Evolutionary conservation across 371 early-diverging fungal species (phyloP), one percentile per base, ranked within the genome.

Genomic region (Apophysomyces elegans): DNA sequence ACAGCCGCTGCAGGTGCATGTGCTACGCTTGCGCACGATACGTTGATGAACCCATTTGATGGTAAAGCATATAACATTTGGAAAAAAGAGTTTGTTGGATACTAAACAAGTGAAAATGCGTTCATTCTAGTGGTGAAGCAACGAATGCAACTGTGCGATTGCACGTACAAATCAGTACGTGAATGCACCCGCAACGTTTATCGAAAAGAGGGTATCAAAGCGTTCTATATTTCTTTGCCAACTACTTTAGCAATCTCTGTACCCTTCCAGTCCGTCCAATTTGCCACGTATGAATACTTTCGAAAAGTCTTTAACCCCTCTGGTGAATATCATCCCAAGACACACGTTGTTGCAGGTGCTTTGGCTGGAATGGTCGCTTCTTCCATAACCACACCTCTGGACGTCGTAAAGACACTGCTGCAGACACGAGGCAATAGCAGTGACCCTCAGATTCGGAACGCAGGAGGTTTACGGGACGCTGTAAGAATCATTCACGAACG

Each of bases 1-100:
- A 84, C 88, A 12, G 88, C 79, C 56, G 88, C 88, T 12, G 94
- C 96, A 7, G 96, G 96, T 37, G 96, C 93, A 38, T 87, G 88
- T 69, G 95, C 96, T 5, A 95, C 96, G 8, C 79, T 94, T 41
- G 85, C 88, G 6, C 86, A 88, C 72, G 96, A 96, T 69, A 88
- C 90, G 1, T 73, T 96, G 59, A 92, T 94, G 93, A 96, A 92
- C 69, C 97, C 96, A 14, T 96, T 95, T 74, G 96, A 96, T 83
- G 89, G 86, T 86, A 61, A 36, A 76, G 12, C 65, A 35, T 9
- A 38, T 59, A 9, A 9, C 16, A n/a, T 36, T 16, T 2, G 26
- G 37, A 45, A 46, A 3, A 35, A 8, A 18, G 32, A 47, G 21
- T 35, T 50, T 13, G 35, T 62, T 14, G 13, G 26, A 11, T 13